Base-by-base conservation (phyloP, 495 filamentous ascomycete species). In the Penicillium samsonianum region DNA sequence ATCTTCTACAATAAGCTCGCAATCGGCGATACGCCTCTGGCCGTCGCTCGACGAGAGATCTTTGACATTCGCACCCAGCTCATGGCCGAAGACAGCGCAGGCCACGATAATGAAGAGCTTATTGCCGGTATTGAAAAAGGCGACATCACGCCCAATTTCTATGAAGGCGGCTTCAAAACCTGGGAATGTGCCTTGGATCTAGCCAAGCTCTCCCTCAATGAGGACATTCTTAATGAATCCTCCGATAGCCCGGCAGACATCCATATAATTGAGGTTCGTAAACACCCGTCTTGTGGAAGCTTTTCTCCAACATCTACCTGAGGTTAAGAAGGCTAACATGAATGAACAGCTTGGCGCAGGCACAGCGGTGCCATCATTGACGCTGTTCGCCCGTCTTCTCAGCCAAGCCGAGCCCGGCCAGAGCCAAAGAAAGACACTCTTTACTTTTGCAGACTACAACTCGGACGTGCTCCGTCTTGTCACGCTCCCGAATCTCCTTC, bases 111-210 rank as follows among this genome's bases (percentile, higher is more conserved):
- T 43, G 63, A 74, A 60, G 69, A 76, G 54, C 63, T 77, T 17
- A 78, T 78, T 40, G 64, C 82, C 19, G 85, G 85, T 20, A 78
- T 94, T 10, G 90, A 87, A 31, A 79, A 89, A 65, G 87, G 90
- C 57, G 94, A 98, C 68, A 85, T 98, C 65, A 89, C 86, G 68
- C 89, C 90, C 12, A 87, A 89, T 59, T 86, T 97, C 65, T 98
- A 98, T 71, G 94, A 98, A 70, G 94, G 94, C 37, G 94, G 94
- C n/a, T 92, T 97, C 74, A 98, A 98, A 77, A 96, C 90, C 61
- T 98, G 94, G 94, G 94, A 98, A 74, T 96, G 94, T 74, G 87
- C 89, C 11, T 74, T 95, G 51, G 94, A 98, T 73, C 74, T 98
- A 19, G 92, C 90, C 16, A 88, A 82, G 63, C 81, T 90, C 23